phyloP scores from a whole-genome alignment of 331 rosid species.

The Malus hybrid region DNA sequence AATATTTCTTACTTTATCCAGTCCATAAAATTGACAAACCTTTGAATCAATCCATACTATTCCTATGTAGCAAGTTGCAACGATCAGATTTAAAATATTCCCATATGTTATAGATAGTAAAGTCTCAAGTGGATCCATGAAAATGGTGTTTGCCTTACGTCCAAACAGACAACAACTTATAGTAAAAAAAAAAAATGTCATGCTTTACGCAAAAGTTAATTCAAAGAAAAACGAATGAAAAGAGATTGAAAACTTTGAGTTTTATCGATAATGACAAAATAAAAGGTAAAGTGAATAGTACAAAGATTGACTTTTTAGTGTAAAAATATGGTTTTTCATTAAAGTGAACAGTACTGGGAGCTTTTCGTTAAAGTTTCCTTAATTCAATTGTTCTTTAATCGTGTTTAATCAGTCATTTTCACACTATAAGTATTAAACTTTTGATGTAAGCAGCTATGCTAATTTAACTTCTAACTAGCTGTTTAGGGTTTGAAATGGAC shows the following conservation, averaged over 20 bases:
- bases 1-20: not conserved
- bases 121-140: not conserved
- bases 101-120: not conserved
- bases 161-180: conserved; percentile 1
- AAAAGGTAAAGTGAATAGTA: too few relatives aligned
- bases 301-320: too few relatives aligned
- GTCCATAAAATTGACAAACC: not conserved
- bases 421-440: not conserved
- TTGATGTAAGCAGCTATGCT: not conserved
- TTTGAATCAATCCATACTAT: not conserved
- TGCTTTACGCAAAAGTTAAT: not conserved
- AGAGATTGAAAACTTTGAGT: too few relatives aligned
- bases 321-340: too few relatives aligned
- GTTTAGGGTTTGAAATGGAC: not conserved
- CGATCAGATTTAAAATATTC: not conserved
- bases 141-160: not conserved
- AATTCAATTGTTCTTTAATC: not conserved
- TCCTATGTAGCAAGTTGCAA: not conserved
- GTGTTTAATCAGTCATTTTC: not conserved
- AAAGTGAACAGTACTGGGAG: too few relatives aligned
- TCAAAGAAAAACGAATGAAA: too few relatives aligned
- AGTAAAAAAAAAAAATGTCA: not conserved
- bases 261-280: too few relatives aligned
- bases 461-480: not conserved
- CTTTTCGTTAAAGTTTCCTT: too few relatives aligned